Base-by-base conservation (phyloP, 2,329 filamentous ascomycete genomes). In the Scleromitrula shiraiana region DNA sequence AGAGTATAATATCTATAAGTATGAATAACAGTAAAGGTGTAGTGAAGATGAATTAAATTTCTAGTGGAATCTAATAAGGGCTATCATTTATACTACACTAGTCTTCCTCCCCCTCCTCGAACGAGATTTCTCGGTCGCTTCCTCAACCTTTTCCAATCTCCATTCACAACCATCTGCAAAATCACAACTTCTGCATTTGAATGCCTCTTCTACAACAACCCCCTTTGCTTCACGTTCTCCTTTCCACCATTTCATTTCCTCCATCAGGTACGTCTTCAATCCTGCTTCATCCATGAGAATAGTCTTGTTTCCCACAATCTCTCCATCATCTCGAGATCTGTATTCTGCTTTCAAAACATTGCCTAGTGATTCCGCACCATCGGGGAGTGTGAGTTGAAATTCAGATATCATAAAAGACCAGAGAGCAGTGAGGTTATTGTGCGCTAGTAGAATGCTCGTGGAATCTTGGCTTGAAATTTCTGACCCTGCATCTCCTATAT, bases 181-280 rank as follows among this genome's bases (percentile, higher is more conserved):
- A 56, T 95, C 88, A 61, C 91, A 97, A 20, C 75, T 79, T 17
- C 80, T 71, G 63, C 91, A 97, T 65, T 96, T 97, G 67, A 84
- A 95, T 0, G 88, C 86, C 57, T 96, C 90, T 59, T 90, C 83
- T 6, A 94, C 75, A 6, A 78, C 74, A 2, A 96, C 90, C 0
- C 91, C 91, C 7, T 74, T 73, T 0, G 89, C 80, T 41, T 76
- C 68, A 14, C 90, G 71, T 57, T 84, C 72, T 1, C 90, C 91
- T 26, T 77, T 79, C 91, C 91, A 97, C 88, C 88, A 96, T n/a
- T 73, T 65, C 76, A 96, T 80, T 54, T 85, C 82, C 2, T 78
- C 73, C 0, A 68, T 62, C 3, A 95, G 64, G 61, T 94, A 94
- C 1, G 65, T 67, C 9, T 82, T 74, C 36, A 96, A 68, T 2